These are phyloP conservation scores for Phytophthora europaea DNA, from an alignment of 352 stramenopile genomes.

Conservation along the genomic window DNA sequence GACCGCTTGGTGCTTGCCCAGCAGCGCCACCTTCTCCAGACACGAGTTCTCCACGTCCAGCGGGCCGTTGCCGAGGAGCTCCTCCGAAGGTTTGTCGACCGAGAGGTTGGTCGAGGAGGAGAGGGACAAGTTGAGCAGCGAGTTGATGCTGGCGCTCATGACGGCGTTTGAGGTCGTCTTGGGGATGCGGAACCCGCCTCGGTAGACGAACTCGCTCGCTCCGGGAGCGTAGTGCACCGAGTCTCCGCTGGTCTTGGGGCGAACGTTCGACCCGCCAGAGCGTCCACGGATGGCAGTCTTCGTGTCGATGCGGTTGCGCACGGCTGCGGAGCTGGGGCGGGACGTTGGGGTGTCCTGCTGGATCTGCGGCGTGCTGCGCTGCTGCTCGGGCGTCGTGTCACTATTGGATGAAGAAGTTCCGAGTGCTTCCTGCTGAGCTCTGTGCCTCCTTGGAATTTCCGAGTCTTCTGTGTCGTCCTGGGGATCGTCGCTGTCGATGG, in stretches of 20 bases:
- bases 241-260: slow-evolving; percentile 43
- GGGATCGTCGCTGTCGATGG: slow-evolving; percentile 48
- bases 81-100: slow-evolving; percentile 1
- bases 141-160: slow-evolving; percentile 27
- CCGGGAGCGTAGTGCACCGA: slow-evolving; percentile 55
- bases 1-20: slow-evolving; percentile 45
- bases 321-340: slow-evolving; percentile 24
- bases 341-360: slow-evolving; percentile 1
- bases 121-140: slow-evolving; percentile 25
- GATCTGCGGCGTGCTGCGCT: slow-evolving; percentile 34
- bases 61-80: not conserved
- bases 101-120: not conserved
- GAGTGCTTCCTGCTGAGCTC: slow-evolving; percentile 18
- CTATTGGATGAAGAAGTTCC: not conserved
- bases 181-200: slow-evolving; percentile 68
- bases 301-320: slow-evolving; percentile 60
- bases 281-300: slow-evolving; percentile 54
- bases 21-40: slow-evolving; percentile 55
- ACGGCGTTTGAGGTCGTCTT: slow-evolving; percentile 22
- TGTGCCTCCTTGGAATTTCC: slow-evolving; percentile 16
- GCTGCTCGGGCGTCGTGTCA: slow-evolving; percentile 44
- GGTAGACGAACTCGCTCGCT: slow-evolving; percentile 64
- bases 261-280: slow-evolving; percentile 42
- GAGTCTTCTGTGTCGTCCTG: slow-evolving; percentile 19
- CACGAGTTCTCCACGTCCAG: slow-evolving; percentile 44